Evolutionary conservation across 345 rosid species (phyloP).

Genomic region (Durio zibethinus): DNA sequence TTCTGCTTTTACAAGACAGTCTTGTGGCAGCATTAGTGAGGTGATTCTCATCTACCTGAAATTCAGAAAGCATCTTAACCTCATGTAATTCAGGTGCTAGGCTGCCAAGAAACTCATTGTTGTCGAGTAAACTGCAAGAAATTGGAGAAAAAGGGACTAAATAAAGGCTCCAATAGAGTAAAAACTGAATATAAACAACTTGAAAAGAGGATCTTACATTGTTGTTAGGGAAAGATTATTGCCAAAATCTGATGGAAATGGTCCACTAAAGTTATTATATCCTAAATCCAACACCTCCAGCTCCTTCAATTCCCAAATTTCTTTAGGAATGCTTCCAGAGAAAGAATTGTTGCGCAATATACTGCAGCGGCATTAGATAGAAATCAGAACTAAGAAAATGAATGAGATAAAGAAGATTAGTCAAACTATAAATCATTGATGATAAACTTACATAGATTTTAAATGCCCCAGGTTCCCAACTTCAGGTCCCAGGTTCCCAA

Average conservation of each 20-base stretch:
- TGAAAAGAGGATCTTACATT: conserved; percentile 35
- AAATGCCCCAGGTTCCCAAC: conserved; percentile 51
- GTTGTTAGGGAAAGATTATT: conserved; percentile 38
- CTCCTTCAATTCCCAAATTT: conserved; percentile 59
- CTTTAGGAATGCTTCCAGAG: conserved; percentile 62
- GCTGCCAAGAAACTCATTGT: conserved; percentile 40
- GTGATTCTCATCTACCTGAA: conserved; percentile 39
- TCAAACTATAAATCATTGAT: neutral
- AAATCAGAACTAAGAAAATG: neutral
- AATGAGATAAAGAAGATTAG: neutral
- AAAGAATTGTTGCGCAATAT: conserved; percentile 81
- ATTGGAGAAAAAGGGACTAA: conserved; percentile 4
- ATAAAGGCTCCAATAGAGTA: neutral
- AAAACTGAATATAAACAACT: conserved; percentile 12
- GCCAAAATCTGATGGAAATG: conserved; percentile 41
- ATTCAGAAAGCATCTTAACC: conserved; percentile 40
- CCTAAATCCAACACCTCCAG: conserved; percentile 81
- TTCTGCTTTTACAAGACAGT: conserved; percentile 22
- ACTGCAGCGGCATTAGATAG: conserved; percentile 30
- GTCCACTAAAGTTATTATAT: conserved; percentile 68
- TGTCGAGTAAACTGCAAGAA: conserved; percentile 48
- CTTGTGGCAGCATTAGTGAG: conserved; percentile 14
- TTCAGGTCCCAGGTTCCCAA: conserved; percentile 74
- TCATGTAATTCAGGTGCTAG: conserved; percentile 37
- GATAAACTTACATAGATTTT: conserved; percentile 64